phyloP scores from a whole-genome alignment of 225 moss, liverwort and hornwort species.

The Polytrichum formosum region DNA sequence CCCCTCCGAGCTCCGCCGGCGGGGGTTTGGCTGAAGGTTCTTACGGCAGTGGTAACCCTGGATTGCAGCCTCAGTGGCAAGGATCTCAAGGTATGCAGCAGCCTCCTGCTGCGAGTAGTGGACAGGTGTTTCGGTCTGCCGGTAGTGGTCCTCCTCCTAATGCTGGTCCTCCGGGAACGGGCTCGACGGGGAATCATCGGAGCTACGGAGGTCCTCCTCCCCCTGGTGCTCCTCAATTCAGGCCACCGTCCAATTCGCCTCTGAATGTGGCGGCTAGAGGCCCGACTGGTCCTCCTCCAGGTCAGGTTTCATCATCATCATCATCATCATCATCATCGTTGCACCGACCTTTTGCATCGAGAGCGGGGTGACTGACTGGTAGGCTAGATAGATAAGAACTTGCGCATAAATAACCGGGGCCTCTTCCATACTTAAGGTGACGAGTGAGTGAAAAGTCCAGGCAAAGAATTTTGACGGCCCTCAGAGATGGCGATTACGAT shows the following conservation, averaged over 20 bases:
- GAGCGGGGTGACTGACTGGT: too few species aligned
- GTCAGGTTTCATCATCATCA: constrained; percentile 15
- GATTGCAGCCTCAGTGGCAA: constrained; percentile 34
- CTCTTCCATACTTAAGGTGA: too few species aligned
- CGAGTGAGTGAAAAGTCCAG: too few species aligned
- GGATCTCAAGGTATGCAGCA: constrained; percentile 24
- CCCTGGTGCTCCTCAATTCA: constrained; percentile 38
- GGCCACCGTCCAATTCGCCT: constrained; percentile 39
- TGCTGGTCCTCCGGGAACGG: constrained; percentile 34
- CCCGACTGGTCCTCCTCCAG: constrained; percentile 37
- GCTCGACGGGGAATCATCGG: constrained; percentile 23
- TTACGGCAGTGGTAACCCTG: constrained; percentile 26
- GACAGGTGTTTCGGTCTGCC: constrained; percentile 9
- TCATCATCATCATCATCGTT: too few species aligned
- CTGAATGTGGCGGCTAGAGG: constrained; percentile 26
- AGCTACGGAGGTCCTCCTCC: constrained; percentile 39
- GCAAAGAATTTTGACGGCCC: too few species aligned
- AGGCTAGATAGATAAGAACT: too few species aligned
- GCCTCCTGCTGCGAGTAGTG: constrained; percentile 19
- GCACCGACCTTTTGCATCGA: too few species aligned
- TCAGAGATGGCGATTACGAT: too few species aligned
- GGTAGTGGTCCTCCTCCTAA: constrained; percentile 41
- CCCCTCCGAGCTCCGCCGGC: constrained; percentile 15
- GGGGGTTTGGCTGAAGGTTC: constrained; percentile 27
- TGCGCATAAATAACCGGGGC: too few species aligned